Evolutionary conservation across 768 basidiomycete species (phyloP), one percentile per base, ranked within the genome.

Genomic region (Tylopilus sp.): DNA sequence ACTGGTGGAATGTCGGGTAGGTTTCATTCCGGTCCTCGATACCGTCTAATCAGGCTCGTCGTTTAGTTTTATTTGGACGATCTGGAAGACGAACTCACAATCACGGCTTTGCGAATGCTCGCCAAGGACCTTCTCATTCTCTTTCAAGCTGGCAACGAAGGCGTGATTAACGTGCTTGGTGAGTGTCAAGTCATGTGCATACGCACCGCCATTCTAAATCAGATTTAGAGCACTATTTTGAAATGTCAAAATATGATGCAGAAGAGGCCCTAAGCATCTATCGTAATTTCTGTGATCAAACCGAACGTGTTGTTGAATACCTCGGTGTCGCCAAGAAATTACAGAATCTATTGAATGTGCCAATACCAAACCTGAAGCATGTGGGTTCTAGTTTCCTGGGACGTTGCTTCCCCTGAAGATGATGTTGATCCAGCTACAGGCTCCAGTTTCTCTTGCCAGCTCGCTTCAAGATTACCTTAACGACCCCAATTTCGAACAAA

Each of bases 91-190:
- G 91, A 95, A 62, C 78, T 98, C 36, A 91, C 86, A 1, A 86
- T 90, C 45, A 83, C 86, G 3, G 91, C 95, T 3, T 75, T 98
- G 46, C 79, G 91, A 39, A 91, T 99, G 88, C 78, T 98, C 25
- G 90, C 97, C 59, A 98, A 98, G 65, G 97, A 99, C 66, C 80
- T 98, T 3, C 79, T 98, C 47, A 90, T 98, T 48, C 76, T 98
- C 17, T 98, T 98, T 66, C 94, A 97, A 65, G 93, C 93, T 2
- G 88, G 92, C 38, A 99, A 99, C 59, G 97, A 99, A 64, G 97
- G 95, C 36, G 91, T 88, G 17, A 85, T 86, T 62, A 89, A 88
- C 59, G 82, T 88, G 31, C 73, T 89, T 40, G 94, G 84, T 80
- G 71, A 71, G 69, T 71, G 74, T 22, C 18, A 68, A 71, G 73